Evolutionary conservation across 805 yeast species (phyloP).

Genomic region (Yarrowia hollandica): DNA sequence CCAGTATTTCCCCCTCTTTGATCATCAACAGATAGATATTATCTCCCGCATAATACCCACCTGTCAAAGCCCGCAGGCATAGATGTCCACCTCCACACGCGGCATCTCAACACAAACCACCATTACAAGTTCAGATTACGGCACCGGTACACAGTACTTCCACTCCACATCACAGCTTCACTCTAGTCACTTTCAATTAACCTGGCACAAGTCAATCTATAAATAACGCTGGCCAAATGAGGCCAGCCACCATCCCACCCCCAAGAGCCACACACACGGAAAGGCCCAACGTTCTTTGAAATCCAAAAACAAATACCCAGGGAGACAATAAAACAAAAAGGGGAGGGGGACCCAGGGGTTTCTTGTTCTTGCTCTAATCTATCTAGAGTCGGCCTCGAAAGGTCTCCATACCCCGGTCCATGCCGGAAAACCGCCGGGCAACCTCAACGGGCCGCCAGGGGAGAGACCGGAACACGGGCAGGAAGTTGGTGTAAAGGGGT

Average conservation of each 20-base stretch:
- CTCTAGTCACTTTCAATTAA: constrained; percentile 28
- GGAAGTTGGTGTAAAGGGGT: constrained; percentile 73
- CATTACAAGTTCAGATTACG: not conserved
- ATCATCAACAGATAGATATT: too few species aligned
- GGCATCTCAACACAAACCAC: too few species aligned
- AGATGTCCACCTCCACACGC: not conserved
- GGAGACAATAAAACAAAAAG: too few species aligned
- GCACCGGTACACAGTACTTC: not conserved
- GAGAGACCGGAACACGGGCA: constrained; percentile 68
- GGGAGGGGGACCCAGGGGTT: too few species aligned
- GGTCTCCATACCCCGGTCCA: constrained; percentile 49
- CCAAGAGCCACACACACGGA: constrained; percentile 20
- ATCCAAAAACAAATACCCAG: too few species aligned
- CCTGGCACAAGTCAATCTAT: constrained; percentile 20
- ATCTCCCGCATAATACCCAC: not conserved
- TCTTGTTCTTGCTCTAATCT: too few species aligned
- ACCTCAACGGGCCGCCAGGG: constrained; percentile 70
- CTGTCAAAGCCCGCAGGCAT: not conserved
- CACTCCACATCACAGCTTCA: too few species aligned
- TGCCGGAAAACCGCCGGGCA: constrained; percentile 60
- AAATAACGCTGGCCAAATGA: constrained; percentile 17
- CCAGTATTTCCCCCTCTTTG: too few species aligned
- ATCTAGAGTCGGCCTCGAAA: constrained; percentile 23
- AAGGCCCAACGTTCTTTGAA: constrained; percentile 1
- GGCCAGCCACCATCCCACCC: constrained; percentile 29